phyloP scores from a whole-genome alignment of 352 stramenopile genomes.

The Globisporangium radiosum region DNA sequence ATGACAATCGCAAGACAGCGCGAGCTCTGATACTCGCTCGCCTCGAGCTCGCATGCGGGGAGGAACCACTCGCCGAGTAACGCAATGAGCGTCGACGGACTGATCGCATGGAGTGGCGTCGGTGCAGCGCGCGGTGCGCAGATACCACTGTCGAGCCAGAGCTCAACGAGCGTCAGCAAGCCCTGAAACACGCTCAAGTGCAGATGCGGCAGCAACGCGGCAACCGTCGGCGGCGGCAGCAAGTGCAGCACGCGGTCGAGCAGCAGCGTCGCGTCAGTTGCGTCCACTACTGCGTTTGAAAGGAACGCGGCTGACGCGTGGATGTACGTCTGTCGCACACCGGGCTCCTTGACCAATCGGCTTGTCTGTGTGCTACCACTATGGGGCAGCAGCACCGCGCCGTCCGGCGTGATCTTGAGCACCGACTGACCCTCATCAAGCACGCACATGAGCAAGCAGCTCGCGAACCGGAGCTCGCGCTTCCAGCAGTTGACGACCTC shows the following conservation, averaged over 20 bases:
- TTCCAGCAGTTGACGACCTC: conserved; percentile 85
- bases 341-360: conserved; percentile 22
- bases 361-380: no score
- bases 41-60: conserved; percentile 71
- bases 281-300: conserved; percentile 46
- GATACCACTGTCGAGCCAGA: conserved; percentile 82
- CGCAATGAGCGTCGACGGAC: conserved; percentile 75
- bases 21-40: conserved; percentile 65
- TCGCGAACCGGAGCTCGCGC: conserved; percentile 72
- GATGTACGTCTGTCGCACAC: conserved; percentile 55
- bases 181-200: conserved; percentile 72
- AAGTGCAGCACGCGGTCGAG: conserved; percentile 78
- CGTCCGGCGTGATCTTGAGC: conserved; percentile 59
- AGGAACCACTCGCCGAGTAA: conserved; percentile 85
- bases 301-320: conserved; percentile 69
- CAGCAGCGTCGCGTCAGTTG: conserved; percentile 62
- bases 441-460: conserved; percentile 74
- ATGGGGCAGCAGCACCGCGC: conserved; percentile 30
- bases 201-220: conserved; percentile 51
- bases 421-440: conserved; percentile 71
- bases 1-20: conserved; percentile 73
- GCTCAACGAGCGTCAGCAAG: conserved; percentile 62
- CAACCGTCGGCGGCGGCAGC: conserved; percentile 62
- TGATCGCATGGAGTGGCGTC: conserved; percentile 62
- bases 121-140: conserved; percentile 42